Evolutionary conservation across 164 flowering plant genomes (phyloP).

Genomic region (Tinospora cordifolia): DNA sequence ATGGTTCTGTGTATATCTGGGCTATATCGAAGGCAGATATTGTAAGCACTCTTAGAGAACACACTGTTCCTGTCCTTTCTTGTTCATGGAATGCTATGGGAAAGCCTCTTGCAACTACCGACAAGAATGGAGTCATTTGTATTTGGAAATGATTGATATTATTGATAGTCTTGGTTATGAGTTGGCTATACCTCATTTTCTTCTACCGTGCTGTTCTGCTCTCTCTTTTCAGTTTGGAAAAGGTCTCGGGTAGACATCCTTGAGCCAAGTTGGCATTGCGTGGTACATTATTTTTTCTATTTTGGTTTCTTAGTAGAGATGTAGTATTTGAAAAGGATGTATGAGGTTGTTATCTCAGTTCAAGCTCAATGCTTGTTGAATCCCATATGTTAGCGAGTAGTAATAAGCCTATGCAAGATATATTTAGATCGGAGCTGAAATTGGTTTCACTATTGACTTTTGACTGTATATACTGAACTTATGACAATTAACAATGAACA

Average conservation of each 20-base stretch:
- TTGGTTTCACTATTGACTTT: background rate
- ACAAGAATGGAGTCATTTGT: constrained; percentile 67
- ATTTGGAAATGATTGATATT: constrained; percentile 48
- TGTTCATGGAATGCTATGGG: constrained; percentile 94
- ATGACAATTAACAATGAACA: background rate
- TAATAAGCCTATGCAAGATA: background rate
- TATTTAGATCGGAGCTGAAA: background rate
- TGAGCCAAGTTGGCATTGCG: background rate
- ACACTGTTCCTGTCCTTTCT: constrained; percentile 60
- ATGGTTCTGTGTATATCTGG: constrained; percentile 82
- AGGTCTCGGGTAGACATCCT: background rate
- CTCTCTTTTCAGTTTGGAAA: background rate
- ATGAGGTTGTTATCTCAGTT: background rate
- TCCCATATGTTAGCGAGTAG: too few relatives aligned
- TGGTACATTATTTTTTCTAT: background rate
- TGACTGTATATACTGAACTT: background rate
- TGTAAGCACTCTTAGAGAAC: constrained; percentile 67
- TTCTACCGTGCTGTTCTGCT: background rate
- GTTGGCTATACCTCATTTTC: background rate
- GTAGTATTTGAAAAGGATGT: background rate
- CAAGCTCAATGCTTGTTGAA: background rate
- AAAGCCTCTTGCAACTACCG: constrained; percentile 78
- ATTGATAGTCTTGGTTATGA: background rate
- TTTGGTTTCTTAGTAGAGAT: background rate
- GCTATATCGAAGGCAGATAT: constrained; percentile 54